Percentiles rank a stretch among this genome's conserved stretches.
phyloP scores from a whole-genome alignment of 441 rosid genomes.

The Capsella rubella region DNA sequence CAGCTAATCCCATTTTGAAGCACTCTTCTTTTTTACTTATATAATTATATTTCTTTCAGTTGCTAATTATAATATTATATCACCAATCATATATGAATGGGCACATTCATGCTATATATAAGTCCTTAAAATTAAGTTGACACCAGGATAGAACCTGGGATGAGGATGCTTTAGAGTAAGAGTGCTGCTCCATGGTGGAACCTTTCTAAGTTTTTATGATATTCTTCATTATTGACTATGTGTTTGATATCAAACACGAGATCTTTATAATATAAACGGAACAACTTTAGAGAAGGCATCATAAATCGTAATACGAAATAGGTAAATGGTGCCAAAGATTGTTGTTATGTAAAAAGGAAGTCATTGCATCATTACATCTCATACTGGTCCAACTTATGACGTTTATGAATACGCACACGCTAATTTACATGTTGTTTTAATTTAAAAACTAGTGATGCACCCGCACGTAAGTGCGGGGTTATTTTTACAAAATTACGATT shows the following conservation, averaged over 20 bases:
- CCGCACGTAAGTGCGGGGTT: no score
- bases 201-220: no score
- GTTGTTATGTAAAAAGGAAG: constrained; percentile 38
- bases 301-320: constrained; percentile 8
- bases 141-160: constrained; percentile 4
- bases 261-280: not conserved
- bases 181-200: no score
- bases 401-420: constrained; percentile 12
- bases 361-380: constrained; percentile 32
- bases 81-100: not conserved
- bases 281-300: not conserved
- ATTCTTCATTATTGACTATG: no score
- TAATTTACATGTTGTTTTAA: no score
- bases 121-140: not conserved
- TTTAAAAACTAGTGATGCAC: no score
- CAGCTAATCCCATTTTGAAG: no score
- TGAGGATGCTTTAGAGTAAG: no score
- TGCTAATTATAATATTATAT: not conserved
- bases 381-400: constrained; percentile 32
- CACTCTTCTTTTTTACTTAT: no score
- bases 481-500: no score
- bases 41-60: not conserved
- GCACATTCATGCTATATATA: not conserved
- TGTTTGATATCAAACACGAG: not conserved
- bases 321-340: constrained; percentile 37